A percentile compares a stretch with the other conserved stretches of the same genome.
Evolutionary conservation across 768 basidiomycete species (phyloP).

Genomic region (Saitozyma sp.): DNA sequence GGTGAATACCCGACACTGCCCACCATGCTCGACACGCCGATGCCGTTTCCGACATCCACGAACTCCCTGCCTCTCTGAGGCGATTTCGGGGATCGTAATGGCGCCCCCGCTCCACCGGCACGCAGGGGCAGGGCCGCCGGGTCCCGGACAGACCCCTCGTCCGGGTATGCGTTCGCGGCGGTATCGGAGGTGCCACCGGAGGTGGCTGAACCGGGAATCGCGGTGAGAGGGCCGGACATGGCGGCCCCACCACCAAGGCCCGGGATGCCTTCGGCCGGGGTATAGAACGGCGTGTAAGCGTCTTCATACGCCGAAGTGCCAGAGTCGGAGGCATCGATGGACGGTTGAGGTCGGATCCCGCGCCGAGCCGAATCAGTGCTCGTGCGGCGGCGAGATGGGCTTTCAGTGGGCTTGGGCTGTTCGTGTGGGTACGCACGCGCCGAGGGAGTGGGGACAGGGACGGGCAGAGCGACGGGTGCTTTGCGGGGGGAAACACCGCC

Average conservation of each 20-base stretch:
- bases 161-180: too few relatives aligned
- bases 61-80: constrained; percentile 9
- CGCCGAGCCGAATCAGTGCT: background rate
- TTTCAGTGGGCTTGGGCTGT: background rate
- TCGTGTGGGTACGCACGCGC: background rate
- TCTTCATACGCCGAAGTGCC: constrained; percentile 5
- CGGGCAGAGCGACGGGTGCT: too few relatives aligned
- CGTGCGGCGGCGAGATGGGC: background rate
- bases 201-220: constrained; percentile 3
- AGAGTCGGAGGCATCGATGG: background rate
- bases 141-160: background rate
- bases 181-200: background rate
- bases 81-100: background rate
- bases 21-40: constrained; percentile 7
- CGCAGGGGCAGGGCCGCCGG: background rate
- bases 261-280: background rate
- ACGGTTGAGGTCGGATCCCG: background rate
- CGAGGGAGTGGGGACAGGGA: constrained; percentile 3
- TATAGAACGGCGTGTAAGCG: background rate
- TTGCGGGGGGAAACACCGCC: background rate
- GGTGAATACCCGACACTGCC: constrained; percentile 18
- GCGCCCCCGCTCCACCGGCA: background rate
- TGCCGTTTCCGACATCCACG: constrained; percentile 10
- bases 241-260: background rate
- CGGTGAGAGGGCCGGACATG: background rate